Percentiles rank a stretch among this genome's conserved stretches.
Evolutionary conservation across 441 rosid species (phyloP).

Genomic region (Croton setiger): DNA sequence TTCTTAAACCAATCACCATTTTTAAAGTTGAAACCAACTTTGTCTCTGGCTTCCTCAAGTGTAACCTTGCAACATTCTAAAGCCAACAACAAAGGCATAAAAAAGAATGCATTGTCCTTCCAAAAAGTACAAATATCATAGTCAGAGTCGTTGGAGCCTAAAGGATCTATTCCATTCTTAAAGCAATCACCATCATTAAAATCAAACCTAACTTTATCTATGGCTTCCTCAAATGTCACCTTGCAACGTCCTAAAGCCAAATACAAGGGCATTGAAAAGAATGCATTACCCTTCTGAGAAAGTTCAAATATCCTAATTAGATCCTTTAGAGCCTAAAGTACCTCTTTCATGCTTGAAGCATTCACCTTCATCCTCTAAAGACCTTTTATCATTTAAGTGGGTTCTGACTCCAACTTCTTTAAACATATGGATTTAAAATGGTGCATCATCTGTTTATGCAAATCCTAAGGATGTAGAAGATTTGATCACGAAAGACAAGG

Average conservation of each 20-base stretch:
- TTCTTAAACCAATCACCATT: slow-evolving; percentile 11
- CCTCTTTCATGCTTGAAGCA: background rate
- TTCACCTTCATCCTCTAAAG: slow-evolving; percentile 3
- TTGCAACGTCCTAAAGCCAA: slow-evolving; percentile 5
- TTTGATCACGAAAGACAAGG: slow-evolving; percentile 26
- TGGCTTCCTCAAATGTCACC: slow-evolving; percentile 1
- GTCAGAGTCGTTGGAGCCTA: background rate
- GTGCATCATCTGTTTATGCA: slow-evolving; percentile 13
- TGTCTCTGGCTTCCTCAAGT: slow-evolving; percentile 9
- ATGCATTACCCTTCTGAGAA: background rate
- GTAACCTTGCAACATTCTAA: slow-evolving; percentile 1
- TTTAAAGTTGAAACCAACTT: slow-evolving; percentile 18
- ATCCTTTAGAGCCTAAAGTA: background rate
- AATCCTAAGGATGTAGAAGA: slow-evolving; percentile 24
- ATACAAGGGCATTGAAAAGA: slow-evolving; percentile 12
- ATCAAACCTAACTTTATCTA: slow-evolving; percentile 17
- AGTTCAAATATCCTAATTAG: background rate
- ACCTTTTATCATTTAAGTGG: slow-evolving; percentile 18
- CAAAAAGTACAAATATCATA: background rate
- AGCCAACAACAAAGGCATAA: background rate
- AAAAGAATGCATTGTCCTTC: slow-evolving; percentile 14
- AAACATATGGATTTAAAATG: slow-evolving; percentile 17
- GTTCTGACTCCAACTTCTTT: slow-evolving; percentile 16
- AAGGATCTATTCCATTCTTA: too few species aligned
- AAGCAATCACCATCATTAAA: slow-evolving; percentile 9